These are phyloP conservation scores for Obba rivulosa DNA, from an alignment of 768 basidiomycete genomes.

Conservation along the genomic window DNA sequence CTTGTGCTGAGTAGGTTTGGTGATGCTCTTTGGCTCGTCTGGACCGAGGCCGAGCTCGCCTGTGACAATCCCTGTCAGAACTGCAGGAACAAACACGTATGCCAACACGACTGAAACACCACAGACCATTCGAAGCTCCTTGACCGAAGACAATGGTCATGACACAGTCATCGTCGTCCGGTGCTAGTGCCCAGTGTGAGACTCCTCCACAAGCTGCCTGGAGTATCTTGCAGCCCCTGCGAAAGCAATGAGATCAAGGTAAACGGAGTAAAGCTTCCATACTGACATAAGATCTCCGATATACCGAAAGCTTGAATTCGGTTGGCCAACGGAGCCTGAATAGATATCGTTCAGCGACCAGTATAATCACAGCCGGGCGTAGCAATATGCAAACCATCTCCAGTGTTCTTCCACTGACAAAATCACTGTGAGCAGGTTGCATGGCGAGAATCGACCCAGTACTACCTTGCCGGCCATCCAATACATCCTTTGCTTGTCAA, in stretches of 20 bases:
- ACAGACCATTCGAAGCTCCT: slow-evolving; percentile 74
- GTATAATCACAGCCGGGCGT: neutral
- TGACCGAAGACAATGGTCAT: slow-evolving; percentile 89
- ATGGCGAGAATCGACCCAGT: no score
- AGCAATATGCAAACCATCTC: slow-evolving; percentile 57
- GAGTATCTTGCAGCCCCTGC: slow-evolving; percentile 73
- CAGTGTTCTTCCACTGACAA: slow-evolving; percentile 86
- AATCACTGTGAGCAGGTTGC: no score
- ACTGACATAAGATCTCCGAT: slow-evolving; percentile 82
- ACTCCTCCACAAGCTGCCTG: slow-evolving; percentile 77
- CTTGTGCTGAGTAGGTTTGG: slow-evolving; percentile 69
- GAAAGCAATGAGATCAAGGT: slow-evolving; percentile 3
- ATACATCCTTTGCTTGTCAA: slow-evolving; percentile 83
- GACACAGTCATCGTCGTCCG: slow-evolving; percentile 65
- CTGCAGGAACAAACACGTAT: neutral
- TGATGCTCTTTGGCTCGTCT: slow-evolving; percentile 81
- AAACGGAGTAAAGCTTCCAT: neutral
- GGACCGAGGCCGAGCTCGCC: slow-evolving; percentile 80
- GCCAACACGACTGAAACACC: neutral
- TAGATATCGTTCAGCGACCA: neutral
- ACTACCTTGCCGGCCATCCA: slow-evolving; percentile 79
- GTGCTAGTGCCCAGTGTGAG: slow-evolving; percentile 77
- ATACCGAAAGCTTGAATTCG: slow-evolving; percentile 81
- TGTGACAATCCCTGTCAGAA: slow-evolving; percentile 14
- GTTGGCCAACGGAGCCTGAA: slow-evolving; percentile 83